Conservation (phyloP, 768 basidiomycete genomes). For the Termitomyces sp. region DNA sequence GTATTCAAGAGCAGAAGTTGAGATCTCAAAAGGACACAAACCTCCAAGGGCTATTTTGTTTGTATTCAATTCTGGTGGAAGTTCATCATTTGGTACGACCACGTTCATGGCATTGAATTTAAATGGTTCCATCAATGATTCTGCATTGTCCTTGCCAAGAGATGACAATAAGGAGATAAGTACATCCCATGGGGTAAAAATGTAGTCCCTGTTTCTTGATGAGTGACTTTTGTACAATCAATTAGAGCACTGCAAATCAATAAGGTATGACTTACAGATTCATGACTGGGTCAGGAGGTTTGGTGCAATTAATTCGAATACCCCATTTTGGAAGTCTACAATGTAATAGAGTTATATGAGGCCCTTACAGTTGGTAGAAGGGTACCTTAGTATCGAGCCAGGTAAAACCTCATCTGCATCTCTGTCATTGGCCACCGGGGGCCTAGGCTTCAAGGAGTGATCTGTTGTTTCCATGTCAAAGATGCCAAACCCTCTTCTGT, state of each 20-base stretch:
- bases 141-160: constrained; percentile 25
- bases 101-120: constrained; percentile 16
- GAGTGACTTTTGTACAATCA: constrained; percentile 14
- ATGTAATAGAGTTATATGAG: not conserved
- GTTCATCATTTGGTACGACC: constrained; percentile 17
- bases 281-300: constrained; percentile 19
- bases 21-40: not conserved
- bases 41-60: constrained; percentile 19
- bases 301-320: constrained; percentile 28
- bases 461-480: constrained; percentile 21
- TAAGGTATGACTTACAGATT: constrained; percentile 24
- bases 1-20: not conserved
- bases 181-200: constrained; percentile 28
- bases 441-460: constrained; percentile 11
- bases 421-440: not conserved
- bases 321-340: constrained; percentile 35
- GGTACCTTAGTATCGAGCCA: constrained; percentile 24
- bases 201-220: constrained; percentile 22
- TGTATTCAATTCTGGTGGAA: constrained; percentile 18
- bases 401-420: constrained; percentile 15
- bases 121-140: constrained; percentile 12
- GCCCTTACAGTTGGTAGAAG: not conserved
- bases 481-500: constrained; percentile 32
- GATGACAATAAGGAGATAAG: constrained; percentile 25
- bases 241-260: not conserved